Base-by-base conservation (phyloP, 176 grass and related monocot genomes). In the Alopecurus myosuroides region DNA sequence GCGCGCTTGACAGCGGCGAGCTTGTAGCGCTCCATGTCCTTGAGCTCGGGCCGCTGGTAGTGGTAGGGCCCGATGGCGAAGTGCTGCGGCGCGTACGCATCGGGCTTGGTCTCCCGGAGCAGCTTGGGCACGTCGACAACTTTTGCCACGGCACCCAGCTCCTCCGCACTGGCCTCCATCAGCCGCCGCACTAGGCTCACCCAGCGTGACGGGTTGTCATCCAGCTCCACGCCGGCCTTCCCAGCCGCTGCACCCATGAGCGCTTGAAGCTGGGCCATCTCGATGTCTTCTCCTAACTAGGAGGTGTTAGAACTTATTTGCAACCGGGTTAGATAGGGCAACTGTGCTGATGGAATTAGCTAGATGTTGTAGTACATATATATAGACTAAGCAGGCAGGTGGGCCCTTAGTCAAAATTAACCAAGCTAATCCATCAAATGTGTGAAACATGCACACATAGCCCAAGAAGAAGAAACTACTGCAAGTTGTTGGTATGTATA, bases 11-110 rank as follows among this genome's bases (percentile, higher is more conserved):
- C 91, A 10, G 94, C 89, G 37, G 94, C 91, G 77, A 93, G 91
- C 80, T 93, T 96, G 84, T 91, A 93, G 0, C 94, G 77, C 86
- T 96, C 94, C 94, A 93, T 96, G 77, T 96, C 94, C 55, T 85
- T 85, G 9, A 96, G 87, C 76, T 93, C 94, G 5, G 80, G 50
- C 7, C 86, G 83, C 84, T 78, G 74, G 86, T 84, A 82, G 88
- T 96, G 94, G 86, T 93, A 96, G 0, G 88, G 94, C 1, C 94
- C 94, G 12, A 96, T 49, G 33, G 94, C 88, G 66, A 93, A 91
- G 70, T 91, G 72, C 84, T 96, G 91, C 65, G 94, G 91, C 49
- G 79, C 0, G 13, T 46, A 46, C 0, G 94, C 94, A 25, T 93
- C 94, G 0, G 84, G 88, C 30, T 77, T 76, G 23, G 41, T 44